These are phyloP conservation scores for Silene conica DNA, from an alignment of 148 eudicot genomes.

Conservation along the genomic window DNA sequence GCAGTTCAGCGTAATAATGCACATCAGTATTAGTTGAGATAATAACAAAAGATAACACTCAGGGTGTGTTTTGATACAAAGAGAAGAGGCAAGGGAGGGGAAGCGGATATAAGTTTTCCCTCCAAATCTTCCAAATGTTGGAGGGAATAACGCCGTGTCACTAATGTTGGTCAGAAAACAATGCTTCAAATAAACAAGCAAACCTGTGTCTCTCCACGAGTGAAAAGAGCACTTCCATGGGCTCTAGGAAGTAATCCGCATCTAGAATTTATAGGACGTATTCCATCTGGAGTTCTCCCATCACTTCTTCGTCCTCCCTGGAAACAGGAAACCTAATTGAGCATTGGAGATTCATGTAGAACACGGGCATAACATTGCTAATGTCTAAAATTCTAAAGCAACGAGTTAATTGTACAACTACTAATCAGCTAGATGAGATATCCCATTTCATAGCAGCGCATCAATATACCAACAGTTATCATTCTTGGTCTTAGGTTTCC, in stretches of 20 bases:
- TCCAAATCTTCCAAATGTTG: background rate
- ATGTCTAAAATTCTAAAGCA: background rate
- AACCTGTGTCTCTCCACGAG: constrained; percentile 99
- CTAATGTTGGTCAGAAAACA: background rate
- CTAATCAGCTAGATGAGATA: background rate
- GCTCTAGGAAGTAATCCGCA: constrained; percentile 99
- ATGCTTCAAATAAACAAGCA: constrained; percentile 20
- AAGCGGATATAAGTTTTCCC: background rate
- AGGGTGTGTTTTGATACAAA: background rate
- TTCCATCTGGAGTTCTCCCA: constrained; percentile 74
- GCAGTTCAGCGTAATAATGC: background rate
- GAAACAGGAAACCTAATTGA: constrained; percentile 12
- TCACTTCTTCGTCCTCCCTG: constrained; percentile 98
- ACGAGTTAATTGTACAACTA: background rate
- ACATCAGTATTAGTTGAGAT: background rate
- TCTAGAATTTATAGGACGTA: constrained; percentile 68
- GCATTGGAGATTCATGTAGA: constrained; percentile 12
- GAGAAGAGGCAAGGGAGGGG: background rate
- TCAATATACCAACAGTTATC: background rate
- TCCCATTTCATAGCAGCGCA: constrained; percentile 5
- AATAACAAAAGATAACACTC: background rate
- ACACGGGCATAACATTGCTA: background rate
- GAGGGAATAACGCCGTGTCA: background rate
- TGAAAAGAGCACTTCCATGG: constrained; percentile 99
- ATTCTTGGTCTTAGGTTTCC: background rate